Percentiles rank a stretch among this genome's conserved stretches.
Conservation (phyloP, 2,329 filamentous ascomycete species). For the Curvularia sp. region DNA sequence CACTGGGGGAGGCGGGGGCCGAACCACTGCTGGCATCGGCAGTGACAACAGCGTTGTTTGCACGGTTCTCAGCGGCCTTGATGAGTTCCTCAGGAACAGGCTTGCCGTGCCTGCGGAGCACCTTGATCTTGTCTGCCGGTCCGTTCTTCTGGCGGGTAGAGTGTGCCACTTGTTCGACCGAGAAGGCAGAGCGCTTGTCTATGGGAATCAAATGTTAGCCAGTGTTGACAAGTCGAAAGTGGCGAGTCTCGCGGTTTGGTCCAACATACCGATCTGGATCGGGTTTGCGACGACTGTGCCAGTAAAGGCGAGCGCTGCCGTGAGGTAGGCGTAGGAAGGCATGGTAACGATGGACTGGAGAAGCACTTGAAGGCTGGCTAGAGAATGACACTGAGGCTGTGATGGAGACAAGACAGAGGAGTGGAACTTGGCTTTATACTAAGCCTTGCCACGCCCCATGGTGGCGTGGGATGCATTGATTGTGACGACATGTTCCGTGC, state of each 20-base stretch:
- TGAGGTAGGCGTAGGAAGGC: conserved; percentile 44
- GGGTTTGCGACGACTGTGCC: conserved; percentile 38
- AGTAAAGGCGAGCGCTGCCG: conserved; percentile 42
- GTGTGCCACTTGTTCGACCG: conserved; percentile 37
- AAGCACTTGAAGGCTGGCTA: conserved; percentile 17
- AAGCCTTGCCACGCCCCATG: conserved; percentile 22
- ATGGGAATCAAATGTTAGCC: not conserved
- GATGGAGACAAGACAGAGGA: conserved; percentile 26
- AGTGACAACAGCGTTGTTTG: conserved; percentile 19
- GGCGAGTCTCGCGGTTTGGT: not conserved
- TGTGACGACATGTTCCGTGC: conserved; percentile 17
- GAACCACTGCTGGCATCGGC: conserved; percentile 37
- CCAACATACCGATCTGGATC: conserved; percentile 28
- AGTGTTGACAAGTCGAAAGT: not conserved
- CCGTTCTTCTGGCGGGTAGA: conserved; percentile 48
- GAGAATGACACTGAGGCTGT: conserved; percentile 16
- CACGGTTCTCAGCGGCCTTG: conserved; percentile 44
- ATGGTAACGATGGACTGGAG: conserved; percentile 30
- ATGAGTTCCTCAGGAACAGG: conserved; percentile 37
- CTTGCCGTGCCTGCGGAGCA: conserved; percentile 50
- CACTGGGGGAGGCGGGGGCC: conserved; percentile 51
- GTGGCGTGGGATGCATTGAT: conserved; percentile 20
- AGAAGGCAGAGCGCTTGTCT: conserved; percentile 40
- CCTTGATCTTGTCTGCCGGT: conserved; percentile 48
- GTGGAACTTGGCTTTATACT: conserved; percentile 40